Base-by-base conservation (phyloP, 108 stramenopile species). In the Hondaea fermentalgiana region DNA sequence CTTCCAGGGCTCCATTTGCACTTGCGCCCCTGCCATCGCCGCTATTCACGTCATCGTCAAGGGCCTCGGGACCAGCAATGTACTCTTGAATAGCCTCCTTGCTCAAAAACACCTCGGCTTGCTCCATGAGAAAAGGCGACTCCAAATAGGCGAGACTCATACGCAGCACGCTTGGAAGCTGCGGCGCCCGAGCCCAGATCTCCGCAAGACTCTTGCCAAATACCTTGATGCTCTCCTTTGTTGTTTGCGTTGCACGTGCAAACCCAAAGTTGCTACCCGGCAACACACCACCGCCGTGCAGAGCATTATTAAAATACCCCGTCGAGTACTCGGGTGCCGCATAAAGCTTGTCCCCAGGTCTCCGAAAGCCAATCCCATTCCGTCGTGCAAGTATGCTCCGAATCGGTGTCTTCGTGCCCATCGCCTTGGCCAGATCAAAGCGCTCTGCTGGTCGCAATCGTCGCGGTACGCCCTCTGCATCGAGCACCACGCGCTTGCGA, bases 211-310 rank as follows among this genome's bases (percentile, higher is more conserved):
- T 83, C 76, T 83, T 83, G 12, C 76, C 76, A 23, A 83, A 83
- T 1, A 83, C 76, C 51, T 83, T 83, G 28, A 83, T 47, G 28
- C 76, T 83, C 10, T 83, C 76, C 76, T 83, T 83, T 12, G 76
- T 83, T 6, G 76, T 83, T 53, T 83, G 49, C 28, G 76, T 83
- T 6, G 76, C 76, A 6, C 49, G n/a, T 17, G 76, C 45, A 35
- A 83, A 83, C 10, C 76, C 76, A 83, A 83, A 83, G 51, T 83
- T 83, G 76, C 76, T 83, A 6, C 76, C 76, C 0, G 76, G 76
- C 12, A 83, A 43, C 19, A 83, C 76, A 45, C 76, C 76, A 16
- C 76, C 76, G 8, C 76, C 76, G 25, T 53, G 23, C 51, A 25
- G 23, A 23, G 76, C 45, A 23, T 83, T 83, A 1, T 53, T 83